Evolutionary conservation across 768 basidiomycete genomes (phyloP).

Genomic region (Sporobolomyces roseus): DNA sequence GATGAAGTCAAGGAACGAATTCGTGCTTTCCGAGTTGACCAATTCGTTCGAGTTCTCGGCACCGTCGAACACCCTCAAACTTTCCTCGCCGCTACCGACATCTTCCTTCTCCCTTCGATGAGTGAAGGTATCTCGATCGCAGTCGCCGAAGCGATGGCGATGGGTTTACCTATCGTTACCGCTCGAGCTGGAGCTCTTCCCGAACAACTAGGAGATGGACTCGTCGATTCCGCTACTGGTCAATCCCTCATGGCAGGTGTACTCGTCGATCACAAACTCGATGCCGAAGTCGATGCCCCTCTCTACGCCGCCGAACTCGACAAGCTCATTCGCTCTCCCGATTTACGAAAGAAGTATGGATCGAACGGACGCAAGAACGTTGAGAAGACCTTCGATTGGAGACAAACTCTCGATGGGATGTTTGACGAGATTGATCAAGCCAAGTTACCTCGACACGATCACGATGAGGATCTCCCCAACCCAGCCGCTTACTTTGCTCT

Average conservation of each 20-base stretch:
- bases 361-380: slow-evolving; percentile 24
- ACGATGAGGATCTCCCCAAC: slow-evolving; percentile 18
- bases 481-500: slow-evolving; percentile 31
- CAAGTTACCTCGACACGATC: slow-evolving; percentile 4
- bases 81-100: slow-evolving; percentile 33
- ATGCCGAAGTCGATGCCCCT: slow-evolving; percentile 20
- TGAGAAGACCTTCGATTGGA: slow-evolving; percentile 32
- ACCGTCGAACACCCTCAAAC: slow-evolving; percentile 19
- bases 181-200: slow-evolving; percentile 38
- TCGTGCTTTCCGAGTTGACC: slow-evolving; percentile 5
- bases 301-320: slow-evolving; percentile 29
- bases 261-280: slow-evolving; percentile 18
- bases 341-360: slow-evolving; percentile 1
- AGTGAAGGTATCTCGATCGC: slow-evolving; percentile 41
- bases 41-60: slow-evolving; percentile 21
- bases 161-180: slow-evolving; percentile 38
- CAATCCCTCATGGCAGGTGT: slow-evolving; percentile 13
- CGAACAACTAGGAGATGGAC: slow-evolving; percentile 23
- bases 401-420: slow-evolving; percentile 26
- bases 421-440: slow-evolving; percentile 21
- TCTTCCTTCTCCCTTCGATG: slow-evolving; percentile 42
- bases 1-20: slow-evolving; percentile 15
- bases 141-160: slow-evolving; percentile 42
- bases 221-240: not conserved
- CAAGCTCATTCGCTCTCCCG: slow-evolving; percentile 11